Evolutionary conservation across 495 filamentous ascomycete genomes (phyloP).

Genomic region (Pseudevernia furfuracea): DNA sequence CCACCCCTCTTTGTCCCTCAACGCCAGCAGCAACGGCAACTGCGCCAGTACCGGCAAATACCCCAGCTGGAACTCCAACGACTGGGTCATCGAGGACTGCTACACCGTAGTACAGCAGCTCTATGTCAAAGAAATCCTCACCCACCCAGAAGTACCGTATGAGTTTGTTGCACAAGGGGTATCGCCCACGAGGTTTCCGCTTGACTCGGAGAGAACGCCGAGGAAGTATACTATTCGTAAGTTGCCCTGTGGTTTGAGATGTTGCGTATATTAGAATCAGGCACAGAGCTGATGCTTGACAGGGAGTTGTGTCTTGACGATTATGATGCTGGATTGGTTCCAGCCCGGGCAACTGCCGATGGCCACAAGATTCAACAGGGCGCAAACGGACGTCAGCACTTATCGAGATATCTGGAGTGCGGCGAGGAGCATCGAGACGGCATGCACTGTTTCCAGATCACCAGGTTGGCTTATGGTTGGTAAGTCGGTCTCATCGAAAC

Average conservation of each 20-base stretch:
- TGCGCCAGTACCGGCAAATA: background rate
- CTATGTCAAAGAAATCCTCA: background rate
- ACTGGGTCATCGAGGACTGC: conserved; percentile 14
- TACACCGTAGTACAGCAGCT: conserved; percentile 4
- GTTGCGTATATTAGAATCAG: too few relatives aligned
- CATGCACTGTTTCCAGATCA: background rate
- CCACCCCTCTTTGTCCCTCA: background rate
- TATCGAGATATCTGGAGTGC: conserved; percentile 8
- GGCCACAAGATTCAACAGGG: background rate
- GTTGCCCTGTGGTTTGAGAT: background rate
- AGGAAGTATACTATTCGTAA: conserved; percentile 14
- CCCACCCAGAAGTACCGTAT: background rate
- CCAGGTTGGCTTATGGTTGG: conserved; percentile 5
- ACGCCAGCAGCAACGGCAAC: conserved; percentile 7
- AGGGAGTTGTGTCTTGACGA: conserved; percentile 7
- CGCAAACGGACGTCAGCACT: conserved; percentile 1
- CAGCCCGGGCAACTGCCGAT: background rate
- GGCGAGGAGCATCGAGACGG: background rate
- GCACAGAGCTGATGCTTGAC: background rate
- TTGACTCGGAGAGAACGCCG: background rate
- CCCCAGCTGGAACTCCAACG: background rate
- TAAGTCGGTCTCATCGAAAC: background rate
- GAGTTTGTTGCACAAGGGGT: conserved; percentile 1
- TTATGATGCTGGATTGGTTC: conserved; percentile 14
- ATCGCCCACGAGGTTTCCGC: background rate